Conservation (phyloP, 768 basidiomycete genomes). For the Mycena rebaudengoi region DNA sequence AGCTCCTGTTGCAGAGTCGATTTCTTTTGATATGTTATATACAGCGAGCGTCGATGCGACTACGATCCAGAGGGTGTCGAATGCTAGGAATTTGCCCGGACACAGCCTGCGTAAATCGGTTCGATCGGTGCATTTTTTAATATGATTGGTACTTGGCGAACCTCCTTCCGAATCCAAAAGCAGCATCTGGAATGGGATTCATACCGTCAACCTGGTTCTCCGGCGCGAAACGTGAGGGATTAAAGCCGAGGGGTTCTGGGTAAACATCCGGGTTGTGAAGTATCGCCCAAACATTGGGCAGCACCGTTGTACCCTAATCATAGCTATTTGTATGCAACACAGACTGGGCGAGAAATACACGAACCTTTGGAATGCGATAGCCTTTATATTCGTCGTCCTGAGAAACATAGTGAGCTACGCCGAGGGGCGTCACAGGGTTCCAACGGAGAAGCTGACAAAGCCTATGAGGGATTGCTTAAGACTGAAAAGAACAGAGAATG, state of each 20-base stretch:
- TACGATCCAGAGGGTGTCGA: constrained; percentile 53
- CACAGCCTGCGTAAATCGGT: constrained; percentile 42
- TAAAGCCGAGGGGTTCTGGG: constrained; percentile 50
- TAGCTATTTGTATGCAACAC: no score
- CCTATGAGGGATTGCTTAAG: not conserved
- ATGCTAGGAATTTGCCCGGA: constrained; percentile 54
- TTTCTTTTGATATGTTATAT: constrained; percentile 48
- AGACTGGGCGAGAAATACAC: not conserved
- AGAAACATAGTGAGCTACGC: constrained; percentile 33
- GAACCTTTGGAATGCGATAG: constrained; percentile 47
- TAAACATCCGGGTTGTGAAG: constrained; percentile 49
- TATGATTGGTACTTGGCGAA: constrained; percentile 19
- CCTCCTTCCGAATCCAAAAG: constrained; percentile 54
- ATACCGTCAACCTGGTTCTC: constrained; percentile 38
- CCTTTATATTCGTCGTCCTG: constrained; percentile 50
- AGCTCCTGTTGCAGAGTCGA: constrained; percentile 44
- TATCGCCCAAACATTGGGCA: constrained; percentile 47
- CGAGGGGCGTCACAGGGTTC: constrained; percentile 51
- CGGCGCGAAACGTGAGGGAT: constrained; percentile 45
- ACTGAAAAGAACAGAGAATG: not conserved
- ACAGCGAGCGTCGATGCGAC: constrained; percentile 49
- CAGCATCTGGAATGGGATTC: constrained; percentile 45
- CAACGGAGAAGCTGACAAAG: constrained; percentile 47
- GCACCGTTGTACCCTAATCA: constrained; percentile 40
- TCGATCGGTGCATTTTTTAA: not conserved